Base-by-base conservation (phyloP, 2,329 filamentous ascomycete genomes). In the Torrubiella hemipterigena region DNA sequence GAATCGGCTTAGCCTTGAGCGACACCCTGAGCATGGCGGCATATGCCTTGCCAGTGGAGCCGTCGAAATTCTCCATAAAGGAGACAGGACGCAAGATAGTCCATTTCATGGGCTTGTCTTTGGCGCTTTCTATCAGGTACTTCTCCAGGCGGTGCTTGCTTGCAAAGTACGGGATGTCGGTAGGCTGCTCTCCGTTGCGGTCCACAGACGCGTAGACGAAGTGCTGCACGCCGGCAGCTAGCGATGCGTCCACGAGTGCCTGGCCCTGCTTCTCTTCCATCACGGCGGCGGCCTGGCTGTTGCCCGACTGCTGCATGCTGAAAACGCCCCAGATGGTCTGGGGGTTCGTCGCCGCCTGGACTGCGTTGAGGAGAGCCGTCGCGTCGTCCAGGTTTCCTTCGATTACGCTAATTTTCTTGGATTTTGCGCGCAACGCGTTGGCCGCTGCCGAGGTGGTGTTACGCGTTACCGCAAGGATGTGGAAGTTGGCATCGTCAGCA, bases 181-280 rank as follows among this genome's bases (percentile, higher is more conserved):
- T 77, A 0, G 67, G 59, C 38, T 62, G 62, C 30, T 64, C 59
- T 14, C 73, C 71, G 27, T 68, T 65, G 17, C 74, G 69, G 35
- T 79, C 75, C 7, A 76, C 69, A 24, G 66, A 73, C 1, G 62
- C 64, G 50, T 76, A 78, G 33, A 80, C 63, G 41, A 79, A 73
- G 45, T 69, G 62, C 33, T 63, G 56, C 29, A 77, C 68, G 9
- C 59, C 59, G 19, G 69, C 52, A 17, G 65, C 62, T 28, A 77
- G 40, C 1, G 69, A 59, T 3, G 63, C 67, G 32, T 76, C 66
- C 27, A 76, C 54, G 2, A 80, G 48, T 0, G 53, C 57, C 30
- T 66, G 77, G 27, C 73, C 74, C 46, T 78, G 71, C 2, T 41
- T 30, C 4, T 42, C 39, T 13, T 42, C 42, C 2, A 39, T 38